Evolutionary conservation across 345 rosid species (phyloP), one percentile per base, ranked within the genome.

Genomic region (Citrus reticulata): DNA sequence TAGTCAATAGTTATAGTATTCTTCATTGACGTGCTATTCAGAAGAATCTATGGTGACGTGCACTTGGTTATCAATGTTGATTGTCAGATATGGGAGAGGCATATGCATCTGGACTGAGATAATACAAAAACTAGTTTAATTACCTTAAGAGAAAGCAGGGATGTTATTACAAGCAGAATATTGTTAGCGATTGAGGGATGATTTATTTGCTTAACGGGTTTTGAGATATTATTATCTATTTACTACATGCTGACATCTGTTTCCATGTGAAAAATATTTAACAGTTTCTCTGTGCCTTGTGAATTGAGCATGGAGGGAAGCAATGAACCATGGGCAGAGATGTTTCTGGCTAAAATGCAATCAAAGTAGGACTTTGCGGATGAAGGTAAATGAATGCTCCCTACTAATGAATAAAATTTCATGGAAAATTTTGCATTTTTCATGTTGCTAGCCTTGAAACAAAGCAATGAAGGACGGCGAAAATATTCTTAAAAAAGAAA

Each of bases 261-360:
- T 68, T 22, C 35, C 14, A 10, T 35, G 35, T 51, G 9, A 68
- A 70, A 58, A 65, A 39, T 57, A 22, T 49, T 20, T 51, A 0
- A 64, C 92, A 93, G 99, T 81, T 95, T 95, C 80, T 91, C 97
- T 1, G 98, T 92, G 85, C 99, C 98, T 7, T 93, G 84, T 72
- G 96, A 93, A 27, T 84, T 91, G 82, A 95, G 98, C 91, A 91
- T 91, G 94, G 89, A 87, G 77, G 97, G 95, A 62, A 80, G 83
- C 76, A 88, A 88, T 3, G 98, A 95, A 74, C 85, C 85, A 1
- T 92, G 98, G 98, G 98, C 93, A 2, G 89, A 83, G 85, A 75
- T 71, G 67, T 87, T 93, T 83, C 66, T 93, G 49, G 85, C 79
- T 39, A 74, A 69, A 68, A 79, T 95, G 90, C 85, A 79, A 30